phyloP scores from a whole-genome alignment of 2,329 filamentous ascomycete genomes.

The Fusarium stilboides region DNA sequence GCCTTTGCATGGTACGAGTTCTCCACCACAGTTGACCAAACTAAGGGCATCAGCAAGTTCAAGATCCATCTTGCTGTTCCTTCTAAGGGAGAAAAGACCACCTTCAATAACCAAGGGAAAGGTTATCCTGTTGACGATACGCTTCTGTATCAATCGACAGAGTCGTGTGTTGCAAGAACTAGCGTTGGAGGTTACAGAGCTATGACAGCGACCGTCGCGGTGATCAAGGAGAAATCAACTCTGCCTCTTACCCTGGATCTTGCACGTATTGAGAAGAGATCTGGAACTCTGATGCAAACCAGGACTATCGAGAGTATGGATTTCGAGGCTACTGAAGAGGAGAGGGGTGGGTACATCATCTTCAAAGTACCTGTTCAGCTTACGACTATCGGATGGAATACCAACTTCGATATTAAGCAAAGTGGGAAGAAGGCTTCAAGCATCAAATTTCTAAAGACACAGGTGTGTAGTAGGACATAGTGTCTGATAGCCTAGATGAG shows the following conservation, averaged over 20 bases:
- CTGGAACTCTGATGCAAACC: conserved; percentile 8
- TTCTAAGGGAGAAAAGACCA: conserved; percentile 38
- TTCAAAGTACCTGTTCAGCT: conserved; percentile 18
- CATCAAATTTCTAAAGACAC: neutral
- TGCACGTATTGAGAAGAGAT: conserved; percentile 15
- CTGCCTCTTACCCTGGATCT: conserved; percentile 20
- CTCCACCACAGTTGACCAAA: conserved; percentile 37
- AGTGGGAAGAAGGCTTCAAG: neutral
- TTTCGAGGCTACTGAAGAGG: conserved; percentile 15
- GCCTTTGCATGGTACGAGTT: conserved; percentile 54
- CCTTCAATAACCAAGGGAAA: conserved; percentile 44
- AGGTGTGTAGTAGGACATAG: neutral
- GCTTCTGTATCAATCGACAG: conserved; percentile 45
- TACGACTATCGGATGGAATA: conserved; percentile 23
- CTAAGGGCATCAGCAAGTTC: conserved; percentile 50
- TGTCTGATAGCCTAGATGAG: no score
- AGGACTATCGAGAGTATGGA: conserved; percentile 4
- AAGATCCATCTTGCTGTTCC: conserved; percentile 48
- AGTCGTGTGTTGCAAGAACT: conserved; percentile 45
- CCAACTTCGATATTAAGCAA: conserved; percentile 32
- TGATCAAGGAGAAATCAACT: neutral
- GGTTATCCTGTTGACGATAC: conserved; percentile 49
- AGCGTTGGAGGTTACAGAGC: conserved; percentile 4
- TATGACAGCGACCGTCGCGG: conserved; percentile 16
- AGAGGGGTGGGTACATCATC: conserved; percentile 8